These are phyloP conservation scores for Larix kaempferi DNA, from an alignment of 75 land plant species.

Conservation along the genomic window DNA sequence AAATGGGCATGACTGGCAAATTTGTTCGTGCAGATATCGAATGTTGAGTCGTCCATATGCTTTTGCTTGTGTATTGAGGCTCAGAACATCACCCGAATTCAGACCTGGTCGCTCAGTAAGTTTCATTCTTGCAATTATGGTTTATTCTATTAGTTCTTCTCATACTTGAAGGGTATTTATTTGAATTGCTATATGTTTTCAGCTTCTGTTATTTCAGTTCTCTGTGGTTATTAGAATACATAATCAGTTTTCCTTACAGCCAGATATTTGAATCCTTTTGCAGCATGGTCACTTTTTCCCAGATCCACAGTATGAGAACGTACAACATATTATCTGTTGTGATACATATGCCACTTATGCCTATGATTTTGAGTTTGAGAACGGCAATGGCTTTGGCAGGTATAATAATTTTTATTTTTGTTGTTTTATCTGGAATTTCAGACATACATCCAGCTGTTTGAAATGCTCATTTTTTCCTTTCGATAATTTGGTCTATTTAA, in stretches of 20 bases:
- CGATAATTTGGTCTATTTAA: not conserved
- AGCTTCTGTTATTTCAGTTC: not conserved
- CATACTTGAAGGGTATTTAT: not conserved
- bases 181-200: not conserved
- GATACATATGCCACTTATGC: constrained; percentile 96
- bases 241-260: not conserved
- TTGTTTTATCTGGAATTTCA: not conserved
- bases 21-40: constrained; percentile 70
- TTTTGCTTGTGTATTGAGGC: constrained; percentile 75
- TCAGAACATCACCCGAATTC: constrained; percentile 94
- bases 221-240: not conserved
- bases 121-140: not conserved
- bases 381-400: constrained; percentile 77
- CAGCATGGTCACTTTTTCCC: constrained; percentile 99
- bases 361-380: constrained; percentile 89
- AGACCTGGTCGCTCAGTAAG: constrained; percentile 73
- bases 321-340: constrained; percentile 98
- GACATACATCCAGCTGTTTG: not conserved
- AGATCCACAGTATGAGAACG: constrained; percentile 98
- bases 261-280: constrained; percentile 13
- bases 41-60: constrained; percentile 99
- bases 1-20: not conserved
- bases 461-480: not conserved
- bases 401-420: constrained; percentile 12
- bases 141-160: not conserved